Evolutionary conservation across 2,329 filamentous ascomycete genomes (phyloP).

Genomic region (Ophiostoma sp.): DNA sequence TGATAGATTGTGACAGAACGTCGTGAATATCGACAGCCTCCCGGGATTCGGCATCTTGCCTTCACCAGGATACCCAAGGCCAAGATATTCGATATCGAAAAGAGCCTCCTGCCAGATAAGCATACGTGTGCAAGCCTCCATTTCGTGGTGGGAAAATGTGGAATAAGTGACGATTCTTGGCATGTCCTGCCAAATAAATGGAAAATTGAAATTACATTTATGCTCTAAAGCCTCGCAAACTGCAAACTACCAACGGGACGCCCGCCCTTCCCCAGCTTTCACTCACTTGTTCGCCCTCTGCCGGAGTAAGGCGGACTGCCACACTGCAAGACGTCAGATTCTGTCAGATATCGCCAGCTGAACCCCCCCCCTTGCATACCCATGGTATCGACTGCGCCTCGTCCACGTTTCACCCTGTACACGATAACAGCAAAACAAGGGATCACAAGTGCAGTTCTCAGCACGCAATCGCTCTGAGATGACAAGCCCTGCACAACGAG

Average conservation of each 20-base stretch:
- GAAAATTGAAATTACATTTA: neutral
- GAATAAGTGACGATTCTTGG: neutral
- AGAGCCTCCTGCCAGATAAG: neutral
- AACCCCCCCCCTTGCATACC: conserved; percentile 1
- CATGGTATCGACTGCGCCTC: neutral
- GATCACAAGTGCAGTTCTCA: neutral
- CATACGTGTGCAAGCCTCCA: neutral
- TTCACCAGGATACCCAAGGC: neutral
- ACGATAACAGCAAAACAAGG: neutral
- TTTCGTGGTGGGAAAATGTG: neutral
- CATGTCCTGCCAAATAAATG: neutral
- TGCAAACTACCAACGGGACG: neutral
- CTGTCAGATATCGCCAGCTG: conserved; percentile 3
- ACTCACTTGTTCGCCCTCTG: neutral
- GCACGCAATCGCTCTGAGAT: neutral
- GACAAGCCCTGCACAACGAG: neutral
- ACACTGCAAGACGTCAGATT: neutral
- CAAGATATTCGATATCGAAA: neutral
- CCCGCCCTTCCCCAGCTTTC: neutral
- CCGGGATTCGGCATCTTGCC: neutral
- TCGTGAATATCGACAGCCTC: neutral
- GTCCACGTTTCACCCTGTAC: neutral
- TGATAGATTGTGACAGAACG: neutral
- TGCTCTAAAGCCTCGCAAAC: neutral
- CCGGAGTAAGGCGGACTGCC: neutral